A percentile compares a stretch with the other conserved stretches of the same genome.
Conservation (phyloP, 2,329 filamentous ascomycete genomes). For the Davidsoniella neocaledoniae region DNA sequence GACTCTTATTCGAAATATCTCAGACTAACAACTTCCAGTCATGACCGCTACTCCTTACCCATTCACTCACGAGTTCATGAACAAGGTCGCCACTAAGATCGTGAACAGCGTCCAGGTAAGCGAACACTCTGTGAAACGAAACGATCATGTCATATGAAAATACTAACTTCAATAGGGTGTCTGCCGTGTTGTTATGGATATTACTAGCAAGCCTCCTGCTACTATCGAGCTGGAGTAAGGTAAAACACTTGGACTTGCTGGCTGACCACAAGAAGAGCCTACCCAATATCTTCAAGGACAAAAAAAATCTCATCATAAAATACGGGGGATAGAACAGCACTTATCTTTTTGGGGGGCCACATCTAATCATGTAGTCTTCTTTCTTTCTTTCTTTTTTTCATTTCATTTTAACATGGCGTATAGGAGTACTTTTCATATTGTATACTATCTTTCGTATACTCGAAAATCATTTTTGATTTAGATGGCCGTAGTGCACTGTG, state of each 20-base stretch:
- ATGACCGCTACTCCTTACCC: slow-evolving; percentile 60
- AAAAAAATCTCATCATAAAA: too few species aligned
- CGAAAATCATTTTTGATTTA: too few species aligned
- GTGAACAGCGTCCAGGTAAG: slow-evolving; percentile 41
- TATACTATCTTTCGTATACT: too few species aligned
- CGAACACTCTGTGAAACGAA: slow-evolving; percentile 39
- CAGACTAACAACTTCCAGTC: slow-evolving; percentile 19
- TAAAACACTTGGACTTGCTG: background rate
- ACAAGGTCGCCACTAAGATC: slow-evolving; percentile 48
- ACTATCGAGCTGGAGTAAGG: slow-evolving; percentile 61
- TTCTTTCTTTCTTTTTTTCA: background rate
- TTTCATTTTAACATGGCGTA: too few species aligned
- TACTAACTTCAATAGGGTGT: slow-evolving; percentile 44
- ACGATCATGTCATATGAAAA: slow-evolving; percentile 23
- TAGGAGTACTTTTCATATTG: too few species aligned
- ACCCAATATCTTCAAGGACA: too few species aligned
- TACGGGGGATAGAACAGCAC: too few species aligned
- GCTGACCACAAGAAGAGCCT: too few species aligned
- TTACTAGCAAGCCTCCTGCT: slow-evolving; percentile 48
- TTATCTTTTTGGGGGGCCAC: too few species aligned
- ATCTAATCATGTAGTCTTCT: background rate
- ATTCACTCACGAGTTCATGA: slow-evolving; percentile 48
- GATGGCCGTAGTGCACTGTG: too few species aligned
- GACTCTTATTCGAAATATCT: background rate
- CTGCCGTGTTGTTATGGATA: slow-evolving; percentile 20